These are phyloP conservation scores for Daedaleopsis sinensis DNA, from an alignment of 768 basidiomycete genomes.

Conservation along the genomic window DNA sequence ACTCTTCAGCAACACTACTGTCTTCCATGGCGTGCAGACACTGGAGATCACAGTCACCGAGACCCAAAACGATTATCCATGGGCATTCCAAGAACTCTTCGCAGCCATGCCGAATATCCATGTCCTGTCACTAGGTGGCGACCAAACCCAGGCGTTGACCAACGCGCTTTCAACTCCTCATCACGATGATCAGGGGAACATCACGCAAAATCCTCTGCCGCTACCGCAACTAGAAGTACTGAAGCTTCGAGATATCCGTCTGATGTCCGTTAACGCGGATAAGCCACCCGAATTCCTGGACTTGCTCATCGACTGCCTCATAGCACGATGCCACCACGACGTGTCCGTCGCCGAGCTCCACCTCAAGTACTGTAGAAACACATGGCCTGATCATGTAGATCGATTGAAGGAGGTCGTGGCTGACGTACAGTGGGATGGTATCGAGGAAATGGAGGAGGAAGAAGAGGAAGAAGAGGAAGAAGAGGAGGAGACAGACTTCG, in stretches of 20 bases:
- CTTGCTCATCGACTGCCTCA: slow-evolving; percentile 5
- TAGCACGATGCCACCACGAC: slow-evolving; percentile 6
- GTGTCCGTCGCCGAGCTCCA: slow-evolving; percentile 1
- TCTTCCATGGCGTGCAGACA: neutral
- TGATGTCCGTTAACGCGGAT: too few relatives aligned
- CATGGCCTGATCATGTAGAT: slow-evolving; percentile 1
- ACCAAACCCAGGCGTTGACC: slow-evolving; percentile 7
- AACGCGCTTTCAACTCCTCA: slow-evolving; percentile 1
- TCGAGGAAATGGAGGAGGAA: neutral
- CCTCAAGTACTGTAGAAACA: neutral
- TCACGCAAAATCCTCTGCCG: neutral
- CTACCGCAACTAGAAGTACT: slow-evolving; percentile 2
- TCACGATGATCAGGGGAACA: neutral
- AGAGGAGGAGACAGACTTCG: too few relatives aligned
- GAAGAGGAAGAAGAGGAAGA: too few relatives aligned
- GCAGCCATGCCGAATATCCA: slow-evolving; percentile 11
- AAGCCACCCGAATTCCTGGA: neutral
- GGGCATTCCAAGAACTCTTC: slow-evolving; percentile 13
- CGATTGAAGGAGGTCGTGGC: slow-evolving; percentile 7
- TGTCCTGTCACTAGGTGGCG: neutral
- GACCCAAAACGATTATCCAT: neutral
- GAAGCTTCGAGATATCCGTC: neutral
- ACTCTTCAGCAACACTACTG: neutral
- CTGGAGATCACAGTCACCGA: neutral
- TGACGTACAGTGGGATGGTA: neutral